These are phyloP conservation scores for Lentinus brumalis DNA, from an alignment of 768 basidiomycete species.

Conservation along the genomic window DNA sequence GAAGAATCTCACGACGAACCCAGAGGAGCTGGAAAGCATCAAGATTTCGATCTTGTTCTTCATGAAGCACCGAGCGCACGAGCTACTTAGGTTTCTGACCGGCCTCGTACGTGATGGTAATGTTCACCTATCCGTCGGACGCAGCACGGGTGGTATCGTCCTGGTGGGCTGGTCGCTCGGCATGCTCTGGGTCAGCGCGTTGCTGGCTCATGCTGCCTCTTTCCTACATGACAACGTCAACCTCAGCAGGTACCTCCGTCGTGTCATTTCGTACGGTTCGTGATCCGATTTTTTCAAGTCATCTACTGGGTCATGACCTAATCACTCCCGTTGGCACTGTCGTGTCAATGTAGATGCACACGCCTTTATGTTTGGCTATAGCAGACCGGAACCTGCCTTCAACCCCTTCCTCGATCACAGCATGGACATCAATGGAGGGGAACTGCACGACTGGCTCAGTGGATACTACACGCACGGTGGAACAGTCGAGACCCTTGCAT, in stretches of 20 bases:
- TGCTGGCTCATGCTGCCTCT: conserved; percentile 16
- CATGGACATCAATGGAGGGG: neutral
- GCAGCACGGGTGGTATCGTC: conserved; percentile 12
- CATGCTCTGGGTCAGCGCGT: conserved; percentile 5
- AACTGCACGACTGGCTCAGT: neutral
- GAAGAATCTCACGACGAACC: neutral
- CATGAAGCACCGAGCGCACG: conserved; percentile 12
- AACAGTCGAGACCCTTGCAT: conserved; percentile 11
- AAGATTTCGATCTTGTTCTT: neutral
- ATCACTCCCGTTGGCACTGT: too few relatives aligned
- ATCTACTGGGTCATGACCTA: too few relatives aligned
- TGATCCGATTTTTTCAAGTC: too few relatives aligned
- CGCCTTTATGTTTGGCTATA: conserved; percentile 1
- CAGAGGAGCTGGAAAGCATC: neutral
- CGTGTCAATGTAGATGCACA: neutral
- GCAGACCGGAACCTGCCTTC: neutral
- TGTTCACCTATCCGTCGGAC: neutral
- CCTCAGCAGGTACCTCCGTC: conserved; percentile 10
- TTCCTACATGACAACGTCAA: conserved; percentile 5
- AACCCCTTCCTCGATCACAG: conserved; percentile 1
- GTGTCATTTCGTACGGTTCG: conserved; percentile 15
- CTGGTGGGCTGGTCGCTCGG: conserved; percentile 22
- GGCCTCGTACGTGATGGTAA: neutral
- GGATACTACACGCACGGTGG: conserved; percentile 14
- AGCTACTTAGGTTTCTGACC: conserved; percentile 6